Evolutionary conservation across 2,329 filamentous ascomycete species (phyloP), one percentile per base, ranked within the genome.

Genomic region (Phoma sp.): DNA sequence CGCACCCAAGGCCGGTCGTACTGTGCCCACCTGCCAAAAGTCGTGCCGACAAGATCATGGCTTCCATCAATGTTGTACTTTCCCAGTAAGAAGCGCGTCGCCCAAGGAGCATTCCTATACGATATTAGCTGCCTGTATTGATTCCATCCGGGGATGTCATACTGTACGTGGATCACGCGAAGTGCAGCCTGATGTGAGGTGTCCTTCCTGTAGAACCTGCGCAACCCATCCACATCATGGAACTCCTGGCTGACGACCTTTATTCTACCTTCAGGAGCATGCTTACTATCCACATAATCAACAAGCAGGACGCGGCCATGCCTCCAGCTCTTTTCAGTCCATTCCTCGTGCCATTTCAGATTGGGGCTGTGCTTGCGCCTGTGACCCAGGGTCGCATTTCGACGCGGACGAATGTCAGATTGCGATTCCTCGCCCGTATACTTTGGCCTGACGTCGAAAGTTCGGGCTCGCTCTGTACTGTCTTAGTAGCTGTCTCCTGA

Each of bases 61-160:
- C 74, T 75, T 41, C 79, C 74, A 50, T 80, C 74, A 54, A 84
- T 82, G 48, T 82, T 81, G 70, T 80, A 83, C 58, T 83, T 83
- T 25, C 75, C 70, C 30, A 82, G 67, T 2, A 84, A 66, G 56
- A 78, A 83, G 2, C 69, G 69, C 30, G 75, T 78, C 0, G 81
- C 81, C 80, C 81, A 82, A 7, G 69, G 68, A 6, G 80, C 81
- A 56, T 83, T 83, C 63, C 18, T 18, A 18, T 18, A 18, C 18
- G 18, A 2, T 18, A 18, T 18, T 2, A 18, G 18, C 18, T 18
- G 18, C 18, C 18, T 18, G 18, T 18, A 2, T 18, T 18, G 18
- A 18, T 2, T 18, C 18, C 18, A 18, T 18, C 2, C 18, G 18
- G 18, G 18, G 18, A 18, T 18, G 18, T 18, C 18, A 18, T 18